Base-by-base conservation (phyloP, 768 basidiomycete genomes). In the Suillus paluster region DNA sequence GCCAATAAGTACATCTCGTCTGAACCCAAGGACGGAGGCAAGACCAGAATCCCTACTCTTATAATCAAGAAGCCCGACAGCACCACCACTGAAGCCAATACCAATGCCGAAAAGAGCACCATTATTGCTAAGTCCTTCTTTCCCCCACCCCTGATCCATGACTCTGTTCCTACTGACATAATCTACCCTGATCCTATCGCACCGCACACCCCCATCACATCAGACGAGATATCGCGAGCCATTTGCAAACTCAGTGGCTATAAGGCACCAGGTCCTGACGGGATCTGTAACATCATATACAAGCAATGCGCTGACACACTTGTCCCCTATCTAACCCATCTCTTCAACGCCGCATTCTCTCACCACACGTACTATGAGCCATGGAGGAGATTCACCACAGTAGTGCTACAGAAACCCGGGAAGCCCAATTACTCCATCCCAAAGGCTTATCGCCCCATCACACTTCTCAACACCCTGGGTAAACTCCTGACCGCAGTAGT, bases 371-470 rank as follows among this genome's bases (percentile, higher is more conserved):
- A 68, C 54, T 66, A 55, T 0, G 57, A 34, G 14, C 57, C 14
- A 19, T 74, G 61, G 77, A 64, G 65, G 21, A 14, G 62, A 0
- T 77, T 68, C 27, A 71, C 59, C 0, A 78, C 74, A 0, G 59
- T 76, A 0, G 70, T 79, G 0, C 63, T 81, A 0, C 55, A 68
- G 0, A 83, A 84, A 57, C 79, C 78, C 0, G 75, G 76, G 0
- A 73, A 74, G 42, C 58, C 70, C 0, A 57, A 73, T 63, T 83
- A 84, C 66, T 57, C 68, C 0, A 36, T 67, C 5, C 61, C 80
- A 0, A 76, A 74, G 34, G 73, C 79, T 1, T 78, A 75, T 54
- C 61, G 74, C 0, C 82, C 80, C 0, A 79, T 83, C 3, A 74
- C 72, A 0, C 75, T 82, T 0, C 66, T 79, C 2, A 63, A 77